Evolutionary conservation across 2,329 filamentous ascomycete genomes (phyloP).

Genomic region (Chalara sp.): DNA sequence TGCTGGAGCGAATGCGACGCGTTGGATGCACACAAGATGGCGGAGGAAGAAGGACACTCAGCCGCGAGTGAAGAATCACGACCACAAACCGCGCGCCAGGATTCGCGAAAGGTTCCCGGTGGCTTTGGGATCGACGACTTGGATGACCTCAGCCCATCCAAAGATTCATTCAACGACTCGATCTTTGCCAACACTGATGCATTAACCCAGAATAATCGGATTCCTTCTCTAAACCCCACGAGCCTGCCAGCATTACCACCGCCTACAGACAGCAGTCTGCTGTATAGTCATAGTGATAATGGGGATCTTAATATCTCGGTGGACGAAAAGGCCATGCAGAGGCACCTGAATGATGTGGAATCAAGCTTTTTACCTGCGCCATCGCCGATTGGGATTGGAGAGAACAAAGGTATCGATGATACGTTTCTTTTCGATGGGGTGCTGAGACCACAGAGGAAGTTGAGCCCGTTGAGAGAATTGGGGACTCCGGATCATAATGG

Average conservation of each 20-base stretch:
- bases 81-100: constrained; percentile 21
- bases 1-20: constrained; percentile 18
- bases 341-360: constrained; percentile 55
- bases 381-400: constrained; percentile 46
- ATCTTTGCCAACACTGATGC: constrained; percentile 14
- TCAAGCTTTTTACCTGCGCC: constrained; percentile 56
- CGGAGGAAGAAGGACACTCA: constrained; percentile 21
- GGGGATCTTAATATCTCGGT: constrained; percentile 17
- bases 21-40: constrained; percentile 19
- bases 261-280: constrained; percentile 21
- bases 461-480: background rate
- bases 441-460: constrained; percentile 1
- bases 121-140: constrained; percentile 21
- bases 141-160: constrained; percentile 22
- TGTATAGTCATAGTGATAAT: constrained; percentile 21
- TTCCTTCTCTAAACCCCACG: constrained; percentile 17
- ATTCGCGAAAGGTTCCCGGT: constrained; percentile 20
- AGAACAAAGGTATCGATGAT: constrained; percentile 43
- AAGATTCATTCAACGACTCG: constrained; percentile 19
- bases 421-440: constrained; percentile 49
- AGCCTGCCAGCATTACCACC: constrained; percentile 20
- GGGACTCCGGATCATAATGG: background rate
- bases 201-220: constrained; percentile 13
- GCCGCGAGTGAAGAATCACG: constrained; percentile 2
- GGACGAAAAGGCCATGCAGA: constrained; percentile 27